phyloP scores from a whole-genome alignment of 2,329 filamentous ascomycete species.

The Diplodia seriata region DNA sequence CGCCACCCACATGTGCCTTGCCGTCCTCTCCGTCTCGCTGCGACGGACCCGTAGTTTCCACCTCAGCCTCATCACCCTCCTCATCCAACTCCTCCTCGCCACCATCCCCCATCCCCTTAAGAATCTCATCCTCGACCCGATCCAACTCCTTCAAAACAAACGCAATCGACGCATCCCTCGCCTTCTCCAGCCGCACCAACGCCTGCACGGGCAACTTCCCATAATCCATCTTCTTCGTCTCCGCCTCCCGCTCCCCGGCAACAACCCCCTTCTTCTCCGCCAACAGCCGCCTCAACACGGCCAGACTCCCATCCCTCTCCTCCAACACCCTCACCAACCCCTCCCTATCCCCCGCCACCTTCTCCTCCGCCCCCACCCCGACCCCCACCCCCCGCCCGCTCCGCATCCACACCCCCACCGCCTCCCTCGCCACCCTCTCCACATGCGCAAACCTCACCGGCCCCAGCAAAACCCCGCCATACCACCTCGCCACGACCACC shows the following conservation, averaged over 20 bases:
- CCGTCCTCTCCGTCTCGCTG: neutral
- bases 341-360: constrained; percentile 40
- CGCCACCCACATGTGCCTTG: neutral
- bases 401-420: constrained; percentile 52
- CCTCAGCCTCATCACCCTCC: neutral
- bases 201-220: constrained; percentile 49
- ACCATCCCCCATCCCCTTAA: constrained; percentile 5
- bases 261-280: constrained; percentile 48
- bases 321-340: constrained; percentile 46
- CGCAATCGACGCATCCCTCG: constrained; percentile 59
- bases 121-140: constrained; percentile 51
- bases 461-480: constrained; percentile 61
- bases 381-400: constrained; percentile 39
- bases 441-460: constrained; percentile 62
- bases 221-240: constrained; percentile 51
- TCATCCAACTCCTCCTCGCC: neutral
- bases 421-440: constrained; percentile 56
- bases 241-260: constrained; percentile 32
- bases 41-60: neutral
- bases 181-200: constrained; percentile 55
- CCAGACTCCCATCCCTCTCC: constrained; percentile 58
- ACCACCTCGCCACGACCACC: constrained; percentile 63
- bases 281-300: constrained; percentile 54
- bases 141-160: constrained; percentile 62
- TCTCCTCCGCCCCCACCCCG: constrained; percentile 35